A percentile compares a stretch with the other conserved stretches of the same genome.
These are phyloP conservation scores for Aspergillus homomorphus DNA, from an alignment of 495 filamentous ascomycete species.

Conservation along the genomic window DNA sequence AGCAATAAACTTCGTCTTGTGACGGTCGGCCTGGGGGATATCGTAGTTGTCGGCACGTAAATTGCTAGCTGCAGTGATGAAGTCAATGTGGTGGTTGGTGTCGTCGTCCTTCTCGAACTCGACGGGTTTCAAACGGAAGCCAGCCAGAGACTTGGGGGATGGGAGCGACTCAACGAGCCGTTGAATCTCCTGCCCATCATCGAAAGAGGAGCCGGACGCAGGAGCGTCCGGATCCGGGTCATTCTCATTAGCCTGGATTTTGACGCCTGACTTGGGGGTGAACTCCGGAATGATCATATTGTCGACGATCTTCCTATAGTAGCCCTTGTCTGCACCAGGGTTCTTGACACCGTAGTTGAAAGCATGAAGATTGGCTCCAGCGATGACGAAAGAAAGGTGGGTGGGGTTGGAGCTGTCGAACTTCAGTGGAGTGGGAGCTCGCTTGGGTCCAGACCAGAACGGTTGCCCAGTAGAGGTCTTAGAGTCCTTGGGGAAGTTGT, in stretches of 20 bases:
- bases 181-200: slow-evolving; percentile 70
- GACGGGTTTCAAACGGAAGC: slow-evolving; percentile 83
- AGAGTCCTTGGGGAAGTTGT: slow-evolving; percentile 96
- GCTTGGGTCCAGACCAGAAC: slow-evolving; percentile 99
- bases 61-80: slow-evolving; percentile 97
- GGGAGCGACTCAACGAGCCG: slow-evolving; percentile 67
- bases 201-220: slow-evolving; percentile 48
- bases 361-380: slow-evolving; percentile 88
- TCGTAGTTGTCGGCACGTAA: slow-evolving; percentile 96
- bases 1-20: slow-evolving; percentile 99
- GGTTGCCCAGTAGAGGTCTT: slow-evolving; percentile 80
- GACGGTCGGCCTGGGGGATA: slow-evolving; percentile 84
- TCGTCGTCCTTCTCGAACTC: slow-evolving; percentile 99
- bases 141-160: slow-evolving; percentile 71
- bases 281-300: slow-evolving; percentile 98
- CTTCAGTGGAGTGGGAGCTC: slow-evolving; percentile 85
- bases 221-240: slow-evolving; percentile 90
- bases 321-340: slow-evolving; percentile 61
- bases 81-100: slow-evolving; percentile 97
- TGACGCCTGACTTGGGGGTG: slow-evolving; percentile 83
- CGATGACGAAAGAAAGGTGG: slow-evolving; percentile 81
- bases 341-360: slow-evolving; percentile 95
- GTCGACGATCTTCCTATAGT: slow-evolving; percentile 75
- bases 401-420: slow-evolving; percentile 82
- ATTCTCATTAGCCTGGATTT: slow-evolving; percentile 94